These are phyloP conservation scores for Cymbopogon citratus DNA, from an alignment of 176 grass and related monocot species.

Conservation along the genomic window DNA sequence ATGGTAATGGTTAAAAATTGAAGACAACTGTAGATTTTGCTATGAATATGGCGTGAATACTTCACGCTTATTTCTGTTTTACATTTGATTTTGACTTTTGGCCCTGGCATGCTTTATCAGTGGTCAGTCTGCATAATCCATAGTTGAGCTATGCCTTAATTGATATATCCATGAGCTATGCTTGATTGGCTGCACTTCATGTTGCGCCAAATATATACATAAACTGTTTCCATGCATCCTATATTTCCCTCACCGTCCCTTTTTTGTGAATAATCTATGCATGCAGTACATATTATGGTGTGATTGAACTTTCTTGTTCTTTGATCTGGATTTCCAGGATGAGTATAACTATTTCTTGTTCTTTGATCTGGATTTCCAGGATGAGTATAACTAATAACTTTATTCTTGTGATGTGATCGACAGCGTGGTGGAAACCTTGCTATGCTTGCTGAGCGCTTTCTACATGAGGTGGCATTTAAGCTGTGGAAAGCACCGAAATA, in stretches of 20 bases:
- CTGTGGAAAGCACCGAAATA: constrained; percentile 98
- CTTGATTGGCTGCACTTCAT: not conserved
- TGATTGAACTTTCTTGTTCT: not conserved
- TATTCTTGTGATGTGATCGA: not conserved
- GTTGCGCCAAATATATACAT: not conserved
- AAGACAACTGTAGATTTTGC: too few relatives aligned
- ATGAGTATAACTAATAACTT: constrained; percentile 14
- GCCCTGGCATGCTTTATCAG: too few relatives aligned
- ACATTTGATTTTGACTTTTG: too few relatives aligned
- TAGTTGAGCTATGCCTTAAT: too few relatives aligned
- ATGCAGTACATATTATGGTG: not conserved
- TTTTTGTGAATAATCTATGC: not conserved
- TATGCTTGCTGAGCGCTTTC: constrained; percentile 74
- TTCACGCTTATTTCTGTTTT: too few relatives aligned
- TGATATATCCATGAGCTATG: not conserved
- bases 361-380: not conserved
- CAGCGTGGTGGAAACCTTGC: constrained; percentile 60
- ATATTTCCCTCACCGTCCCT: not conserved
- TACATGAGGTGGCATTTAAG: constrained; percentile 96
- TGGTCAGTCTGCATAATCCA: too few relatives aligned
- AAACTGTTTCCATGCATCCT: not conserved
- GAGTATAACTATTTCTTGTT: not conserved
- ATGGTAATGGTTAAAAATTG: too few relatives aligned
- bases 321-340: not conserved
- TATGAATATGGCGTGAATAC: too few relatives aligned